Conservation (phyloP, 2,329 filamentous ascomycete genomes). For the Myriangium duriaei region DNA sequence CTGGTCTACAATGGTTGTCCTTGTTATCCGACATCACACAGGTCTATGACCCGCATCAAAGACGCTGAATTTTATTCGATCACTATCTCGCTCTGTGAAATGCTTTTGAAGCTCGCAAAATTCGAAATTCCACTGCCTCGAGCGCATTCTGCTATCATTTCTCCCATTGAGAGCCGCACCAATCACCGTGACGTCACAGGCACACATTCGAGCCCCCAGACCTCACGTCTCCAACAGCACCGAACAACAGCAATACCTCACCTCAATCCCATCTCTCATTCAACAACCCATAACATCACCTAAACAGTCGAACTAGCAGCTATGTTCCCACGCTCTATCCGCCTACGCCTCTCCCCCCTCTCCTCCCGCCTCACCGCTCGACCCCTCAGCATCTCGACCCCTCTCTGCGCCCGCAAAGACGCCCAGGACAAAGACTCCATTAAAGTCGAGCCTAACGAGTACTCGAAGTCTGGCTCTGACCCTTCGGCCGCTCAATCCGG, state of each 20-base stretch:
- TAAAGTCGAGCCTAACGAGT: conserved; percentile 53
- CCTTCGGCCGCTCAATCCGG: conserved; percentile 41
- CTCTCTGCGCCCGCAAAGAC: conserved; percentile 27
- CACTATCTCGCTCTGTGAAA: too few species aligned
- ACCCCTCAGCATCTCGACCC: conserved; percentile 14
- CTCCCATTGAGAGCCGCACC: too few species aligned
- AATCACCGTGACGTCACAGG: conserved; percentile 6
- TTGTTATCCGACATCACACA: too few species aligned
- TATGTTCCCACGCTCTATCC: background rate
- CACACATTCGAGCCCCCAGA: background rate
- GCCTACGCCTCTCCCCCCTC: background rate
- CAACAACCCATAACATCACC: too few species aligned
- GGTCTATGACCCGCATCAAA: too few species aligned
- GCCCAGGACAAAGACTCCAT: conserved; percentile 44
- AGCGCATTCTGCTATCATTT: too few species aligned
- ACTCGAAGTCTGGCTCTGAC: conserved; percentile 55
- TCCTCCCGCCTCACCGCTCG: conserved; percentile 1
- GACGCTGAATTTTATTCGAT: too few species aligned
- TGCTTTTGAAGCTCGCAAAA: too few species aligned
- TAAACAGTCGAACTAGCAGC: too few species aligned
- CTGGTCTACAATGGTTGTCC: too few species aligned
- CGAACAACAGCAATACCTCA: background rate
- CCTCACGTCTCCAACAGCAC: background rate
- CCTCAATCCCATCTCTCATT: background rate
- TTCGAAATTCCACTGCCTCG: too few species aligned